Percentiles rank a stretch among this genome's conserved stretches.
Evolutionary conservation across 441 rosid genomes (phyloP).

Genomic region (Euphorbia corollata): DNA sequence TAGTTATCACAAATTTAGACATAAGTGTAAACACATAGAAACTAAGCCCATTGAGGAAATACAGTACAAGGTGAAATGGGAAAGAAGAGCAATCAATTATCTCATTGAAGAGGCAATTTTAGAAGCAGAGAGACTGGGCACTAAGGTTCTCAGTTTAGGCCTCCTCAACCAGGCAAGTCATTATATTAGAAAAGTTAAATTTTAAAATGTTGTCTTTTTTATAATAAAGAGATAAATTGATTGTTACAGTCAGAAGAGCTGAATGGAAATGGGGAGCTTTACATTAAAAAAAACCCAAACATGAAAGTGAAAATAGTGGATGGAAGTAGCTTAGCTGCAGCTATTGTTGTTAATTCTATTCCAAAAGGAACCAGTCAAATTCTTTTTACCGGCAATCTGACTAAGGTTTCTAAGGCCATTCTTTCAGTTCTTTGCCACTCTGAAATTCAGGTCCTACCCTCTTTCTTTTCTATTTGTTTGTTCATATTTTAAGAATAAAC

Average conservation of each 20-base stretch:
- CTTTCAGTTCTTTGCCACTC: conserved; percentile 15
- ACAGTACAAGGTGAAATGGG: conserved; percentile 20
- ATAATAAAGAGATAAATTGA: too few species aligned
- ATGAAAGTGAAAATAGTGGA: conserved; percentile 27
- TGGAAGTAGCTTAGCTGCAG: conserved; percentile 29
- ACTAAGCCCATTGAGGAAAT: not conserved
- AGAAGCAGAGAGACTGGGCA: conserved; percentile 21
- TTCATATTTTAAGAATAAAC: too few species aligned
- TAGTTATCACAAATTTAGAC: not conserved
- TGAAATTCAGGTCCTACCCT: conserved; percentile 15
- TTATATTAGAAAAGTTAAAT: too few species aligned
- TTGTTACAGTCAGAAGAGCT: conserved; percentile 23
- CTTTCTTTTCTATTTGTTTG: not conserved
- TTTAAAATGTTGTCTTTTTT: too few species aligned
- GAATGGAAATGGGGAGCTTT: conserved; percentile 22
- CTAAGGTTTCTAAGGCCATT: conserved; percentile 22
- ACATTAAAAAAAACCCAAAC: conserved; percentile 14
- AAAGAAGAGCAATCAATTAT: conserved; percentile 16
- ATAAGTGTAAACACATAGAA: too few species aligned
- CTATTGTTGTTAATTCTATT: conserved; percentile 20
- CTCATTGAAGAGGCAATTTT: conserved; percentile 23
- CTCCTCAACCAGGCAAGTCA: conserved; percentile 27
- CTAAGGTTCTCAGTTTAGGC: conserved; percentile 24
- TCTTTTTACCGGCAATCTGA: conserved; percentile 22
- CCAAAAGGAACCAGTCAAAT: conserved; percentile 22